Evolutionary conservation across 2,329 filamentous ascomycete genomes (phyloP), one percentile per base, ranked within the genome.

Genomic region (Fusarium newnesense): DNA sequence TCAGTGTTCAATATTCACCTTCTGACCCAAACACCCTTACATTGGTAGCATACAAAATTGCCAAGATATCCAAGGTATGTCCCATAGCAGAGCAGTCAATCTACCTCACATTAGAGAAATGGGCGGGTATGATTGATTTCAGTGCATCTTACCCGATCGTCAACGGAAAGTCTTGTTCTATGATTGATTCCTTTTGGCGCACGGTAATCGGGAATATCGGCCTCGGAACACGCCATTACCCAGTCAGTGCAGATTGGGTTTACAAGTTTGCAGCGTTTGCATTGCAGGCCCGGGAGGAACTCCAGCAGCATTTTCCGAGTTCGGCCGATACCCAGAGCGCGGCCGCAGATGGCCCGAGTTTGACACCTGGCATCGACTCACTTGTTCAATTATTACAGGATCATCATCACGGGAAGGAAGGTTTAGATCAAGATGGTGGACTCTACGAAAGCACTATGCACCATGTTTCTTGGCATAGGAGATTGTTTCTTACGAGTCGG

Each of bases 381-480:
- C 1, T 54, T 2, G 5, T 54, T 40, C 2, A 1, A 7, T 1
- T 26, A 12, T 12, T 37, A 2, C 2, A 37, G 10, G 24, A 10
- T 19, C 9, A 5, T 7, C 1, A 4, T 7, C 16, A 19, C 1
- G 21, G 2, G 1, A 10, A 21, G 1, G 13, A 12, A 7, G 19
- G 0, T 16, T 7, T 4, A 2, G 34, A 53, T 12, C 13, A 54
- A 16, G 24, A 39, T n/a, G 24, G 7, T 2, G 10, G 7, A 0
- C 34, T n/a, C 4, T 54, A 39, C 1, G 19, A 28, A 9, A 28
- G 50, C 13, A 54, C 50, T 0, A 54, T 54, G 50, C 50, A 54
- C 7, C 50, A 54, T 28, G 2, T 40, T 1, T 54, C 34, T 39
- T 54, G 34, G 50, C 3, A 39, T 4, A 28, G 34, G 28, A 54